A percentile compares a stretch with the other conserved stretches of the same genome.
Conservation (phyloP, 192 early-diverging fungal genomes). For the Umbelopsis isabellina region DNA sequence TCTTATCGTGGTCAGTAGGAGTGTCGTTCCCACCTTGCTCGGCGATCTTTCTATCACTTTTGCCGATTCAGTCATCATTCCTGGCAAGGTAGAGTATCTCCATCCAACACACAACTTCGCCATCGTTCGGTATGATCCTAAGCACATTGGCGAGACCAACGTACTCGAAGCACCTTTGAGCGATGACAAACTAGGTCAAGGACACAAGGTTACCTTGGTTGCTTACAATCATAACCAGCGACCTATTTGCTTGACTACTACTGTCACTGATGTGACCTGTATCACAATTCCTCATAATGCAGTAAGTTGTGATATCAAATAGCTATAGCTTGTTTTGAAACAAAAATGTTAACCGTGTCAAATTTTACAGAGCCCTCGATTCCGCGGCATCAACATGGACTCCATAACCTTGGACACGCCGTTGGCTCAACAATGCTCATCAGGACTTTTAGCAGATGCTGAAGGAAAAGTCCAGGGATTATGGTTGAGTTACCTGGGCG, state of each 20-base stretch:
- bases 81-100: slow-evolving; percentile 75
- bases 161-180: slow-evolving; percentile 67
- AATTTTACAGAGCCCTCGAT: slow-evolving; percentile 53
- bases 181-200: slow-evolving; percentile 60
- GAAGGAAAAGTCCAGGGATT: slow-evolving; percentile 70
- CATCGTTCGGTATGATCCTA: slow-evolving; percentile 83
- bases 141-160: slow-evolving; percentile 72
- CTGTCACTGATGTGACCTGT: slow-evolving; percentile 62
- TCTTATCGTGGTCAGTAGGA: slow-evolving; percentile 79
- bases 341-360: slow-evolving; percentile 26
- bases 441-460: slow-evolving; percentile 68
- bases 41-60: slow-evolving; percentile 83
- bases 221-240: slow-evolving; percentile 60
- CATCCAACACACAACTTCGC: slow-evolving; percentile 94
- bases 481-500: slow-evolving; percentile 78
- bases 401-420: slow-evolving; percentile 85
- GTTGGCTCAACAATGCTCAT: slow-evolving; percentile 73
- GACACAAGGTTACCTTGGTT: slow-evolving; percentile 63
- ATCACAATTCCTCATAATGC: slow-evolving; percentile 61
- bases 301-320: slow-evolving; percentile 25
- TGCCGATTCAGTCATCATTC: slow-evolving; percentile 83
- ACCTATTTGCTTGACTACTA: slow-evolving; percentile 62
- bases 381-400: slow-evolving; percentile 78
- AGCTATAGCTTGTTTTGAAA: background rate
- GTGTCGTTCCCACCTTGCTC: slow-evolving; percentile 75